phyloP scores from a whole-genome alignment of 2,329 filamentous ascomycete genomes.

The Phaeoacremonium minimum region DNA sequence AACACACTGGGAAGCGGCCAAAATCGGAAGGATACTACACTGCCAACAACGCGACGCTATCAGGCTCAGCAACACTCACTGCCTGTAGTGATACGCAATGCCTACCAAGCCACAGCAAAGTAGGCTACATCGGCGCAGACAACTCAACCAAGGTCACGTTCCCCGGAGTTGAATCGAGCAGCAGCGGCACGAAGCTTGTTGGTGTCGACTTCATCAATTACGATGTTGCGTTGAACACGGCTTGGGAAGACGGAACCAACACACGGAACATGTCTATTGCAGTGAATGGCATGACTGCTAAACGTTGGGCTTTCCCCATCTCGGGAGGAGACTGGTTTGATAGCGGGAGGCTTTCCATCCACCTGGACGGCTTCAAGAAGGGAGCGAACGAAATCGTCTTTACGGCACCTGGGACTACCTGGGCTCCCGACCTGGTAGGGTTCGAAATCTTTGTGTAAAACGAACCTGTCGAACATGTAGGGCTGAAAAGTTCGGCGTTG shows the following conservation, averaged over 20 bases:
- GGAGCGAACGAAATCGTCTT: slow-evolving; percentile 33
- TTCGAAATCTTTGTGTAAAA: slow-evolving; percentile 33
- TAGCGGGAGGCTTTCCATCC: slow-evolving; percentile 35
- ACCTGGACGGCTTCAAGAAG: slow-evolving; percentile 38
- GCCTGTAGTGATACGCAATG: slow-evolving; percentile 33
- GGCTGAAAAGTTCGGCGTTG: no score
- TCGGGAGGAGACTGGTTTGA: slow-evolving; percentile 47
- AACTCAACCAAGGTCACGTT: slow-evolving; percentile 25
- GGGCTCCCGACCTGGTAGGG: slow-evolving; percentile 38
- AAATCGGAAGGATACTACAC: slow-evolving; percentile 31
- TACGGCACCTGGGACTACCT: slow-evolving; percentile 12
- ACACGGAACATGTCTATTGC: slow-evolving; percentile 44
- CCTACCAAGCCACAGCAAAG: slow-evolving; percentile 35
- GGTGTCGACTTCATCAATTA: slow-evolving; percentile 50
- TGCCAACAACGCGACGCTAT: slow-evolving; percentile 26
- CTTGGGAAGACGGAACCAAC: slow-evolving; percentile 40
- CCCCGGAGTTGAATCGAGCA: slow-evolving; percentile 19
- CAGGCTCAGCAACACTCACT: slow-evolving; percentile 25
- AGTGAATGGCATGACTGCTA: slow-evolving; percentile 35
- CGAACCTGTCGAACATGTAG: no score
- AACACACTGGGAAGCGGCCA: slow-evolving; percentile 12
- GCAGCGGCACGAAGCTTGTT: slow-evolving; percentile 30
- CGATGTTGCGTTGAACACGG: slow-evolving; percentile 35
- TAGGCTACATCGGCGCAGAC: slow-evolving; percentile 29
- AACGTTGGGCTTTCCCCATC: slow-evolving; percentile 45